phyloP scores from a whole-genome alignment of 2,329 filamentous ascomycete genomes.

The Torrubiella hemipterigena region DNA sequence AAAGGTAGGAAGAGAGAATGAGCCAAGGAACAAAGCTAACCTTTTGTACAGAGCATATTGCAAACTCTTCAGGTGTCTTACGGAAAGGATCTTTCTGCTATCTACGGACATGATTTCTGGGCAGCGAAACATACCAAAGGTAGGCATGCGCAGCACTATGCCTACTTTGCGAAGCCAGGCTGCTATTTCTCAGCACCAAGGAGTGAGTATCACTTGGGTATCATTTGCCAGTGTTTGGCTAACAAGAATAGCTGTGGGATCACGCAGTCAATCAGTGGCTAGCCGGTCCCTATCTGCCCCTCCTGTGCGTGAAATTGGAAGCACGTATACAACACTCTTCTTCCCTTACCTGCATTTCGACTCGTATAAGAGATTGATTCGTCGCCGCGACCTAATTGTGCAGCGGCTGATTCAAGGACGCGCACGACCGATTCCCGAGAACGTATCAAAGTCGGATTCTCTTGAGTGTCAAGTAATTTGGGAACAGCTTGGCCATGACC shows the following conservation, averaged over 20 bases:
- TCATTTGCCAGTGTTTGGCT: neutral
- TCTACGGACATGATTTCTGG: conserved; percentile 37
- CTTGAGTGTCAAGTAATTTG: conserved; percentile 49
- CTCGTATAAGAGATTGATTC: conserved; percentile 45
- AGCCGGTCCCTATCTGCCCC: conserved; percentile 18
- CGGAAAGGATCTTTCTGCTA: conserved; percentile 21
- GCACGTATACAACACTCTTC: conserved; percentile 35
- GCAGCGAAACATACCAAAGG: conserved; percentile 33
- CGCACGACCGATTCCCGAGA: conserved; percentile 40
- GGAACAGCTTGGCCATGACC: conserved; percentile 49
- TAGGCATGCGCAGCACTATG: conserved; percentile 35
- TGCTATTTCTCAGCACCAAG: conserved; percentile 32
- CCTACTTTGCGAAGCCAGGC: conserved; percentile 34
- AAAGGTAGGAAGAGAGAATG: conserved; percentile 26
- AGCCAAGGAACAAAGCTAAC: conserved; percentile 9
- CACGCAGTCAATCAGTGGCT: conserved; percentile 17
- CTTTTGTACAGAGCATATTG: conserved; percentile 23
- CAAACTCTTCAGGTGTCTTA: conserved; percentile 28
- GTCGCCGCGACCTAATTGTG: conserved; percentile 41
- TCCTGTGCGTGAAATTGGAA: conserved; percentile 12
- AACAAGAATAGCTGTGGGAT: conserved; percentile 18
- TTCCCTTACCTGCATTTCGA: conserved; percentile 54
- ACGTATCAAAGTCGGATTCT: conserved; percentile 40
- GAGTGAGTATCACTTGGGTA: conserved; percentile 3
- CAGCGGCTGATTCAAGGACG: conserved; percentile 40